phyloP scores from a whole-genome alignment of 768 basidiomycete genomes.

The Fibroporia radiculosa region DNA sequence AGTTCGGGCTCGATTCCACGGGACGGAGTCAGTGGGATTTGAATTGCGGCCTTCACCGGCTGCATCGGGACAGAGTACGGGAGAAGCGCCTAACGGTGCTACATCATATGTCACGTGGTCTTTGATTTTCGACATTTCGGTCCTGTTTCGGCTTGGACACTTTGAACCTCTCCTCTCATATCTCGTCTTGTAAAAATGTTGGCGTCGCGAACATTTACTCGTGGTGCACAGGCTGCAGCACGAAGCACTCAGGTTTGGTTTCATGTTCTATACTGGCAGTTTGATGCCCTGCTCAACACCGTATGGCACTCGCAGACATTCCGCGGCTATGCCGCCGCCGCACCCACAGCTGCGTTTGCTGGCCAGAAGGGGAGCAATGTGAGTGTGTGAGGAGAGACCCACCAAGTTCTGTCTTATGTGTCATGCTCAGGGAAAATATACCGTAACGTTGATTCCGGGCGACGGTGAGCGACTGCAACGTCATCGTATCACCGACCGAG shows the following conservation, averaged over 20 bases:
- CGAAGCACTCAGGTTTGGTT: conserved; percentile 40
- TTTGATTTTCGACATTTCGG: conserved; percentile 12
- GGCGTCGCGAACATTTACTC: conserved; percentile 46
- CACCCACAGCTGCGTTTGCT: conserved; percentile 85
- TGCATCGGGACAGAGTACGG: too few relatives aligned
- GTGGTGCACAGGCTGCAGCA: conserved; percentile 46
- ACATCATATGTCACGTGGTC: conserved; percentile 20
- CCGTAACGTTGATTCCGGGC: conserved; percentile 93
- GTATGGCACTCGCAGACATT: conserved; percentile 31
- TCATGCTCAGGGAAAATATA: conserved; percentile 78
- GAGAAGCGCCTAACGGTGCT: too few relatives aligned
- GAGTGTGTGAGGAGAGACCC: conserved; percentile 25
- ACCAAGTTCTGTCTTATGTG: neutral
- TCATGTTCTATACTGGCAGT: neutral
- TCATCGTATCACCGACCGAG: conserved; percentile 6
- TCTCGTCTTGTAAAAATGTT: conserved; percentile 42
- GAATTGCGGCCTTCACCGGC: too few relatives aligned
- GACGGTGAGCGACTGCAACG: conserved; percentile 55
- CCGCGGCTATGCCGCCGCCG: conserved; percentile 60
- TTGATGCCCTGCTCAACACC: neutral
- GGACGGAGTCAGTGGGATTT: too few relatives aligned
- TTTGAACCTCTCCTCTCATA: conserved; percentile 11
- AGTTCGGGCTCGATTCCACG: too few relatives aligned
- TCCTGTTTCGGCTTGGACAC: conserved; percentile 17
- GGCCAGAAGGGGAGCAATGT: conserved; percentile 86